These are phyloP conservation scores for Ensete ventricosum DNA, from an alignment of 176 grass and related monocot genomes.

Conservation along the genomic window DNA sequence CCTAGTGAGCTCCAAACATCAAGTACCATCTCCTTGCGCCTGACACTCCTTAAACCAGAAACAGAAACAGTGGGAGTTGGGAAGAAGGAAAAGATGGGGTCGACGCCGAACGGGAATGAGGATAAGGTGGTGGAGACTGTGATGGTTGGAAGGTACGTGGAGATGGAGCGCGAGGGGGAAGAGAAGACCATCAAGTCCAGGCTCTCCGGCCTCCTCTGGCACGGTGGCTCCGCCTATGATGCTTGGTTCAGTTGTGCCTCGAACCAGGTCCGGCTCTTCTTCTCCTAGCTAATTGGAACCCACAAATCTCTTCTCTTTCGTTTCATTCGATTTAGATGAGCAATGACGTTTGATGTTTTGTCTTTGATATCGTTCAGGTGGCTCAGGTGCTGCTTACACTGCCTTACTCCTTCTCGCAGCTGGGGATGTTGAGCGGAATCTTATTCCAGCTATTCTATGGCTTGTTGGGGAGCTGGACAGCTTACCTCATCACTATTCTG, in stretches of 20 bases:
- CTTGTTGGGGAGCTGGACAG: constrained; percentile 46
- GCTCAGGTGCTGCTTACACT: constrained; percentile 43
- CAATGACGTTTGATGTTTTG: not conserved
- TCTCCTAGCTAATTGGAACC: not conserved
- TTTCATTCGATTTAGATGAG: not conserved
- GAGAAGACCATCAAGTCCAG: constrained; percentile 43
- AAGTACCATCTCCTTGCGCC: constrained; percentile 13
- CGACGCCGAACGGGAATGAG: constrained; percentile 32
- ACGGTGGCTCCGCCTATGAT: constrained; percentile 40
- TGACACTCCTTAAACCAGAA: not conserved
- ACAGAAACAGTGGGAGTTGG: not conserved
- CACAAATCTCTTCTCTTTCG: not conserved
- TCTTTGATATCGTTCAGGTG: constrained; percentile 22
- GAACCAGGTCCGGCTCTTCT: constrained; percentile 20
- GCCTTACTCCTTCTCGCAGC: constrained; percentile 39
- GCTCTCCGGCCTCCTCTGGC: constrained; percentile 56
- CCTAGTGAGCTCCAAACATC: constrained; percentile 17
- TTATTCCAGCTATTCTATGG: constrained; percentile 36
- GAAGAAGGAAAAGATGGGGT: constrained; percentile 31
- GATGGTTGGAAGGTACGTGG: constrained; percentile 60
- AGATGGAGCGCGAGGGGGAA: constrained; percentile 63
- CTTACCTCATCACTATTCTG: constrained; percentile 44
- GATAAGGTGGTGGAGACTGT: constrained; percentile 71
- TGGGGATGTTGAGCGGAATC: constrained; percentile 33
- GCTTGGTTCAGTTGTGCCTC: constrained; percentile 51